Conservation (phyloP, 176 grass and related monocot genomes). For the Avena sativa region DNA sequence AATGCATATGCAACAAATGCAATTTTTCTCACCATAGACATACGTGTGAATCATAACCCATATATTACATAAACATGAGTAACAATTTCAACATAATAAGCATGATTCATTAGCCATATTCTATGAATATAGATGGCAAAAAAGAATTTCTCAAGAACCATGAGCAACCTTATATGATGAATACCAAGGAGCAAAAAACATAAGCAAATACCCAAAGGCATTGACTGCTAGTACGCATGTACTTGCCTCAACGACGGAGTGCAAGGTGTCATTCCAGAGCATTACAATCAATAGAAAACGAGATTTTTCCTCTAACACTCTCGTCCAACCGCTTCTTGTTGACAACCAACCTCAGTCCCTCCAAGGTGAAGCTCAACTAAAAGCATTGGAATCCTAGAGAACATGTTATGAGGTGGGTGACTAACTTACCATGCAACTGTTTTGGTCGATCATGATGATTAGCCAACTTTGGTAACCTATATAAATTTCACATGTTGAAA, state of each 20-base stretch:
- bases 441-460: background rate
- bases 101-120: background rate
- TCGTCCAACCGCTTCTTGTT: conserved; percentile 1
- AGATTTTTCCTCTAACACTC: conserved; percentile 10
- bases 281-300: background rate
- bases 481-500: conserved; percentile 8
- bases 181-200: background rate
- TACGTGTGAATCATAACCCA: background rate
- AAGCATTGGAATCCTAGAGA: background rate
- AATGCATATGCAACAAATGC: background rate
- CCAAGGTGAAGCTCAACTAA: conserved; percentile 9
- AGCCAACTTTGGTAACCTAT: conserved; percentile 15
- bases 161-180: background rate
- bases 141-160: background rate
- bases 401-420: conserved; percentile 8
- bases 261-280: conserved; percentile 10
- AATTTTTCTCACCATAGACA: background rate
- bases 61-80: background rate
- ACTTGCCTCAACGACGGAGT: background rate
- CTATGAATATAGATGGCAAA: background rate
- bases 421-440: conserved; percentile 6
- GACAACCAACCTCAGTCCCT: conserved; percentile 11
- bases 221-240: background rate
- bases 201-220: background rate
- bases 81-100: background rate